These are phyloP conservation scores for Penicillium flavigenum DNA, from an alignment of 495 filamentous ascomycete genomes.

Conservation along the genomic window DNA sequence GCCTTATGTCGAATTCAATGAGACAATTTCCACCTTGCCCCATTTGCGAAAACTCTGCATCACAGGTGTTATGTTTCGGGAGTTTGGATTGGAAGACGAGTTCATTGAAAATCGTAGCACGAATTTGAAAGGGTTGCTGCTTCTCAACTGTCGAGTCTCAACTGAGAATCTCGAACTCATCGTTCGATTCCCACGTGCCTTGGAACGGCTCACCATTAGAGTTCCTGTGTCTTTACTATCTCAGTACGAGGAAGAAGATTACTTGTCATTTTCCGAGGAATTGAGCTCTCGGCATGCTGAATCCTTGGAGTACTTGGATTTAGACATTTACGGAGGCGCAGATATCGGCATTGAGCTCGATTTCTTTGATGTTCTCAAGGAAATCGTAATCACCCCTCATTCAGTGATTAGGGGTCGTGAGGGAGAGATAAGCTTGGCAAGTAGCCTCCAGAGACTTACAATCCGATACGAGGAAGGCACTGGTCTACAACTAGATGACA, in stretches of 20 bases:
- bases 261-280: background rate
- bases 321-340: background rate
- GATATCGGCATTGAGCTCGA: background rate
- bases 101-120: background rate
- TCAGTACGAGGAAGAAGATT: background rate
- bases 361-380: background rate
- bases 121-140: background rate
- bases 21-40: background rate
- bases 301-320: background rate
- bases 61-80: background rate
- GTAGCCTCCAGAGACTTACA: background rate
- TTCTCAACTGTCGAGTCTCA: background rate
- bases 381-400: background rate
- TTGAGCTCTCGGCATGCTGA: background rate
- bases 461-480: conserved; percentile 1
- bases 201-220: background rate
- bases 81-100: background rate
- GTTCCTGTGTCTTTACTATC: background rate
- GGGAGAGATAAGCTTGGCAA: background rate
- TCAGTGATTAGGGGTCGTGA: background rate
- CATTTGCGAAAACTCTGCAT: background rate
- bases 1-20: background rate
- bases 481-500: background rate
- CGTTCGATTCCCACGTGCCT: background rate
- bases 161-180: background rate